Base-by-base conservation (phyloP, 768 basidiomycete genomes). In the Trametes cinnabarina region DNA sequence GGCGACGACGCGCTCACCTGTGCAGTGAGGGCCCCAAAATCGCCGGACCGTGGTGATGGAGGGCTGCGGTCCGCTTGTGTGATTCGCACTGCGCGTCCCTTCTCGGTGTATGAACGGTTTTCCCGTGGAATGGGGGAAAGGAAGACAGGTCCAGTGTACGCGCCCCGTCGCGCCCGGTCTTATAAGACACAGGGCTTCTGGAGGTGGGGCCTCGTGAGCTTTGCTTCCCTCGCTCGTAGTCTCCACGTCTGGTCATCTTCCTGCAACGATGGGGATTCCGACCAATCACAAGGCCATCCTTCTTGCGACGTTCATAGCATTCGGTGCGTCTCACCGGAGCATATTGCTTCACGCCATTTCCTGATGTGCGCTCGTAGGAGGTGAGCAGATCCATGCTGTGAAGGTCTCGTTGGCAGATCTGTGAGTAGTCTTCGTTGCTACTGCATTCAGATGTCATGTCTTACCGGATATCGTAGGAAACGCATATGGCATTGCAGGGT, bases 221-320 rank as follows among this genome's bases (percentile, higher is more conserved):
- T 43, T 57, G 55, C 55, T 53, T 57, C 56, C 35, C 51, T 53
- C 51, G 51, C 51, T 57, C 54, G 37, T 20, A 26, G 19, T 22
- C 25, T 54, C 34, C 20, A n/a, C 41, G n/a, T 43, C 34, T 20
- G 30, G 26, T 25, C 22, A n/a, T 34, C 3, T 14, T 30, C 34
- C 53, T 39, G 43, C 61, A 14, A 58, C 54, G 28, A 71, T 69
- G 69, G 82, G 80, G 49, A 74, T 84, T 55, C 82, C 84, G 40
- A 85, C 80, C n/a, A 88, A 84, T 68, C 77, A 72, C 53, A 81
- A 79, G 69, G 85, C 86, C 10, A 80, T 88, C 41, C 73, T 82
- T 34, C 76, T 89, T 47, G 86, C 86, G 39, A 74, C 83, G 34
- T 90, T 89, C 72, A 82, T 88, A 63, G 87, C 87, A 20, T 90